These are phyloP conservation scores for Picochlorum sp. DNA, from an alignment of 139 green algal species.

Conservation along the genomic window DNA sequence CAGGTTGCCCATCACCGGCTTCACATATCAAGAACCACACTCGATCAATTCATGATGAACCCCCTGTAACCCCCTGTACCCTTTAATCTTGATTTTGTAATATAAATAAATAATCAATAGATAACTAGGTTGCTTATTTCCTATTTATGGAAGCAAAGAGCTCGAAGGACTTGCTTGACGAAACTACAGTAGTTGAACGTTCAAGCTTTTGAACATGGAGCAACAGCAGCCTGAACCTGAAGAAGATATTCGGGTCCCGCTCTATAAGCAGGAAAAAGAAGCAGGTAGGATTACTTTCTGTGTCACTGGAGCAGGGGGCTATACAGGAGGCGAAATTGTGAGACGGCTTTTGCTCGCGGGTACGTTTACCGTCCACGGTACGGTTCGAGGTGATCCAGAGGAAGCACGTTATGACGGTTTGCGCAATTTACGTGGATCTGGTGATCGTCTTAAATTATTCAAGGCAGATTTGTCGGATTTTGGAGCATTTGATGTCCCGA, in stretches of 20 bases:
- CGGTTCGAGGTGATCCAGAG: slow-evolving; percentile 13
- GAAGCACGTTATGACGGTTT: not conserved
- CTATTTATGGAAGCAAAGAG: too few species aligned
- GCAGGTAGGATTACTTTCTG: not conserved
- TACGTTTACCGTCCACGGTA: slow-evolving; percentile 32
- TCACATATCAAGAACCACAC: too few species aligned
- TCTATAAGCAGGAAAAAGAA: not conserved
- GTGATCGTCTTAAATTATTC: slow-evolving; percentile 27
- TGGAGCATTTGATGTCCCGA: slow-evolving; percentile 22
- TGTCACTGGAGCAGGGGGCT: slow-evolving; percentile 39
- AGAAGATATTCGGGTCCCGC: not conserved
- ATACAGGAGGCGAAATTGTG: slow-evolving; percentile 31
- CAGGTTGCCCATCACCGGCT: too few species aligned
- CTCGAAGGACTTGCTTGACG: too few species aligned
- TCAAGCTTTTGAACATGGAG: too few species aligned
- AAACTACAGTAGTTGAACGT: too few species aligned
- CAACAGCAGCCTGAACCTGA: too few species aligned
- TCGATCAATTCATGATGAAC: too few species aligned
- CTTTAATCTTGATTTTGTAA: too few species aligned
- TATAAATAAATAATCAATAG: too few species aligned
- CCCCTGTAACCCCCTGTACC: too few species aligned
- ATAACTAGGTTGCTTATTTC: too few species aligned
- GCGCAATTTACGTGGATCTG: not conserved
- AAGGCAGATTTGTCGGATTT: slow-evolving; percentile 33
- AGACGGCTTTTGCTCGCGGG: slow-evolving; percentile 29